phyloP scores from a whole-genome alignment of 1,284 basidiomycete species.

The Meira nashicola region DNA sequence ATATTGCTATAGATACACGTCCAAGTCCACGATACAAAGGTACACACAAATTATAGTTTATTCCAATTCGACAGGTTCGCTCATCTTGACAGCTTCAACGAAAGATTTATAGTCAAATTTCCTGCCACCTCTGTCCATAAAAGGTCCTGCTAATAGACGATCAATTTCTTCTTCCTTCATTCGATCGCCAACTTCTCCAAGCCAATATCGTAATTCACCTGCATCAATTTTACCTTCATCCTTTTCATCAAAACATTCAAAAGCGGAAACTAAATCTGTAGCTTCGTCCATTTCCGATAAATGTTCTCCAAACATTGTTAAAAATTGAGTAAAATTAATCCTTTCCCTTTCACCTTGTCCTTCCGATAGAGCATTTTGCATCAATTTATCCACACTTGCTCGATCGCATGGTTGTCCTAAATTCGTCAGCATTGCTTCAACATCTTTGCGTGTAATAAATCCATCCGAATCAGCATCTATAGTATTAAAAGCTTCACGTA shows the following conservation, averaged over 20 bases:
- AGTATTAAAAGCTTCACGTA: conserved; percentile 55
- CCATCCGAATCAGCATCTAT: conserved; percentile 54
- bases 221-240: conserved; percentile 45
- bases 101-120: conserved; percentile 51
- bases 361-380: conserved; percentile 8
- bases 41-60: no score
- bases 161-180: conserved; percentile 43
- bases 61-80: conserved; percentile 42
- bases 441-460: conserved; percentile 44
- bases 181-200: conserved; percentile 42
- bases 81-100: conserved; percentile 48
- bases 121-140: conserved; percentile 41
- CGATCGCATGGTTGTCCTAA: conserved; percentile 32
- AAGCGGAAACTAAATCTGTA: conserved; percentile 41
- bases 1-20: not conserved
- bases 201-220: conserved; percentile 39
- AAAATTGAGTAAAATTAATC: conserved; percentile 48
- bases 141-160: conserved; percentile 35
- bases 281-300: conserved; percentile 41
- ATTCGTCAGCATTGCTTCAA: conserved; percentile 44
- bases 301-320: conserved; percentile 49
- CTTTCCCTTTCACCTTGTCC: conserved; percentile 10
- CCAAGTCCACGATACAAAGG: not conserved
- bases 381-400: conserved; percentile 9
- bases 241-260: conserved; percentile 51